A percentile compares a stretch with the other conserved stretches of the same genome.
Conservation (phyloP, 768 basidiomycete genomes). For the Pisolithus microcarpus region DNA sequence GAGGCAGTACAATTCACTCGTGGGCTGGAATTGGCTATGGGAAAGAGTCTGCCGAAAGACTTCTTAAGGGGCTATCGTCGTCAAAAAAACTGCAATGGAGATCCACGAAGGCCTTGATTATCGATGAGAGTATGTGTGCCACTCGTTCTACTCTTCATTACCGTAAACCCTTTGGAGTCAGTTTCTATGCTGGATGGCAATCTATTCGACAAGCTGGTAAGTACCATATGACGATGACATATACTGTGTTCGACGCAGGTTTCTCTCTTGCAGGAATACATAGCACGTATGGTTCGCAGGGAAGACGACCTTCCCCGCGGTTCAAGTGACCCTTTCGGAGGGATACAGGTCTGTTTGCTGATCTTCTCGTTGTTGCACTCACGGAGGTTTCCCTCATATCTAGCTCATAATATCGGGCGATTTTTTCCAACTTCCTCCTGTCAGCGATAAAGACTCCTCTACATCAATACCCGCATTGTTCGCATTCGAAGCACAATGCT, state of each 20-base stretch:
- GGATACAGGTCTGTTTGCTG: conserved; percentile 45
- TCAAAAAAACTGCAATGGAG: conserved; percentile 41
- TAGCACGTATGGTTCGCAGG: conserved; percentile 39
- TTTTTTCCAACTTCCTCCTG: conserved; percentile 77
- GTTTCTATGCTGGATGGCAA: conserved; percentile 74
- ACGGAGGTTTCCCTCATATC: conserved; percentile 1
- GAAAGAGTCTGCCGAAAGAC: conserved; percentile 36
- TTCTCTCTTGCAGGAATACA: conserved; percentile 19
- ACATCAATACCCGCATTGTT: conserved; percentile 47
- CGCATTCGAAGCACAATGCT: conserved; percentile 59
- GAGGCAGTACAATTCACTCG: conserved; percentile 60
- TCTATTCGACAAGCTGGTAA: conserved; percentile 64
- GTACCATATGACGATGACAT: conserved; percentile 27
- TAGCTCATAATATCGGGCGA: conserved; percentile 71
- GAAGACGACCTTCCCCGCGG: conserved; percentile 5
- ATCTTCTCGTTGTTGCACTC: not conserved
- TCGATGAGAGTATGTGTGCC: conserved; percentile 62
- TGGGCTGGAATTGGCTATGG: conserved; percentile 61
- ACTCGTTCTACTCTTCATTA: not conserved
- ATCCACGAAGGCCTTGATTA: conserved; percentile 46
- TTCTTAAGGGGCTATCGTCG: conserved; percentile 32
- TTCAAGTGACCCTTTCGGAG: conserved; percentile 47
- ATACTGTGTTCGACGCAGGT: not conserved
- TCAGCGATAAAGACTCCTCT: conserved; percentile 43
- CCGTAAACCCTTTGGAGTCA: conserved; percentile 12